Percentiles rank a stretch among this genome's conserved stretches.
Conservation (phyloP, 192 early-diverging fungal genomes). For the Rhizophlyctis rosea region DNA sequence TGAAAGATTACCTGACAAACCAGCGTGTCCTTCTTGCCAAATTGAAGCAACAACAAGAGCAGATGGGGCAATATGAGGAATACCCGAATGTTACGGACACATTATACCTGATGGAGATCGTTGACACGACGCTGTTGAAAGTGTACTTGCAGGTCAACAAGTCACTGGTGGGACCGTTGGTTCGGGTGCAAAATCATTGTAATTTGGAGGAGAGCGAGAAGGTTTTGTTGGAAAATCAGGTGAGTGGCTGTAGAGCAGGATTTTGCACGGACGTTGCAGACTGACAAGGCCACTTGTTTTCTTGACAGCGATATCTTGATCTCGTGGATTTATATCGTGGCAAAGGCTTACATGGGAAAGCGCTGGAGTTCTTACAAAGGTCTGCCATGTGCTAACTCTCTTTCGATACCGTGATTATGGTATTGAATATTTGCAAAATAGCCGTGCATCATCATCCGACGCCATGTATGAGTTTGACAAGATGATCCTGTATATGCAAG, state of each 20-base stretch:
- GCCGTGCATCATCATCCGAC: constrained; percentile 18
- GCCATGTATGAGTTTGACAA: constrained; percentile 23
- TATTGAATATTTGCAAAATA: background rate
- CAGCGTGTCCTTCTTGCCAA: constrained; percentile 74
- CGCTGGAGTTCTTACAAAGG: constrained; percentile 70
- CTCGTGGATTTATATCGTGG: constrained; percentile 92
- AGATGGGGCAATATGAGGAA: constrained; percentile 2
- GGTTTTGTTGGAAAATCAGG: constrained; percentile 72
- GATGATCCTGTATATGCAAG: constrained; percentile 68
- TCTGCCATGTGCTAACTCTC: background rate
- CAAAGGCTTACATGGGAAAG: constrained; percentile 85
- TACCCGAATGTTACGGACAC: constrained; percentile 39
- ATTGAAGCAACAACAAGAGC: constrained; percentile 20
- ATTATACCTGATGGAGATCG: constrained; percentile 47
- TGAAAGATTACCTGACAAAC: constrained; percentile 87
- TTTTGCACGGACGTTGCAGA: background rate
- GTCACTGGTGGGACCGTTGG: constrained; percentile 82
- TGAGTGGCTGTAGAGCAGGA: constrained; percentile 27
- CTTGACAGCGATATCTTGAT: constrained; percentile 71
- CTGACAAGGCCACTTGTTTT: background rate
- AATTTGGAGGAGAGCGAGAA: constrained; percentile 79
- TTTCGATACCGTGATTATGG: background rate
- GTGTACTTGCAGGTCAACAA: constrained; percentile 86
- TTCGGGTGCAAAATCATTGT: constrained; percentile 86
- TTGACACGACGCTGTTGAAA: constrained; percentile 89